phyloP scores from a whole-genome alignment of 2,329 filamentous ascomycete genomes.

The Basipetospora sp. region DNA sequence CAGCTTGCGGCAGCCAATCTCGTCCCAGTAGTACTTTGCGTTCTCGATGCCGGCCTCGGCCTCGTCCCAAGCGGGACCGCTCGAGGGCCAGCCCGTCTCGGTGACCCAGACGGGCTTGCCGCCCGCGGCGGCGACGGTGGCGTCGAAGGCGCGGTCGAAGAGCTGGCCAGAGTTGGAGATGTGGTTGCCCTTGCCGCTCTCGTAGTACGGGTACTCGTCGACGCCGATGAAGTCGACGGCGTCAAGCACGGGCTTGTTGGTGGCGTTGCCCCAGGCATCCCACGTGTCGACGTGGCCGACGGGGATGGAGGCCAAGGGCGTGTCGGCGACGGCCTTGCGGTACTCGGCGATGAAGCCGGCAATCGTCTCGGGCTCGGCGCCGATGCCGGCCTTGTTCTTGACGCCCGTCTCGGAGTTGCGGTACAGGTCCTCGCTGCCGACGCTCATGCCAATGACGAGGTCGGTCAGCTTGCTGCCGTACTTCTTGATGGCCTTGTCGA shows the following conservation, averaged over 20 bases:
- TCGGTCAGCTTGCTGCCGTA: slow-evolving; percentile 53
- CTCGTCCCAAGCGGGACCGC: slow-evolving; percentile 45
- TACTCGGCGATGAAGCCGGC: slow-evolving; percentile 57
- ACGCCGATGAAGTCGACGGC: slow-evolving; percentile 67
- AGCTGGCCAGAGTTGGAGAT: slow-evolving; percentile 50
- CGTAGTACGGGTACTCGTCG: slow-evolving; percentile 76
- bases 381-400: slow-evolving; percentile 44
- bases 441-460: slow-evolving; percentile 66
- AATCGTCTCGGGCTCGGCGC: slow-evolving; percentile 46
- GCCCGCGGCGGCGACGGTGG: slow-evolving; percentile 41
- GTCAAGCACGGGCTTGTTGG: slow-evolving; percentile 56
- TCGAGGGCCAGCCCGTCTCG: slow-evolving; percentile 80
- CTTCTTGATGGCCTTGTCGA: slow-evolving; percentile 51
- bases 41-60: slow-evolving; percentile 51
- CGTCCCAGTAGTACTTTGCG: slow-evolving; percentile 64
- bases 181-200: slow-evolving; percentile 51
- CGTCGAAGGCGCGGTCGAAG: slow-evolving; percentile 53
- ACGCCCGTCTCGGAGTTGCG: slow-evolving; percentile 59
- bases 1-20: slow-evolving; percentile 53
- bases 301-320: slow-evolving; percentile 39
- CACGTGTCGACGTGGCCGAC: slow-evolving; percentile 85
- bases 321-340: slow-evolving; percentile 47
- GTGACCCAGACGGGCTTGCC: slow-evolving; percentile 72
- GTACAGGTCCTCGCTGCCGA: slow-evolving; percentile 79
- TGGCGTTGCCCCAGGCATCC: slow-evolving; percentile 60